These are phyloP conservation scores for Solanum chmielewskii DNA, from an alignment of 257 asterid species.

Conservation along the genomic window DNA sequence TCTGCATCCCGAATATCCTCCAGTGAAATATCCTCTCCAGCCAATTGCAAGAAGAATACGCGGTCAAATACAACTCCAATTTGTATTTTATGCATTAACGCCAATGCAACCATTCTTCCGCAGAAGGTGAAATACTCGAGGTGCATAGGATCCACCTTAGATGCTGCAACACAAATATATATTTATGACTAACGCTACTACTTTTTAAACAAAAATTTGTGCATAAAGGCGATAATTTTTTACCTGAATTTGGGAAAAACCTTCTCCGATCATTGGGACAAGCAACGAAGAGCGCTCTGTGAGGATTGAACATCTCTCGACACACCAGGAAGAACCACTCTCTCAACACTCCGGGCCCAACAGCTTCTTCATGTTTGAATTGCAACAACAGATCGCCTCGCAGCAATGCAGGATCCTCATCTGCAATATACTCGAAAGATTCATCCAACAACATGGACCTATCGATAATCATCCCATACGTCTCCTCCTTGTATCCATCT, in stretches of 20 bases:
- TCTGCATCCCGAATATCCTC: not conserved
- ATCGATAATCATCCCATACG: not conserved
- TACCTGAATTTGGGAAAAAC: not conserved
- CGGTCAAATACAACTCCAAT: not conserved
- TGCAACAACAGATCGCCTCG: not conserved
- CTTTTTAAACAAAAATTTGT: too few species aligned
- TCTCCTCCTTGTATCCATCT: not conserved
- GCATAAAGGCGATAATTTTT: not conserved
- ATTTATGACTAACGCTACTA: too few species aligned
- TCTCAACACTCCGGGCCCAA: not conserved
- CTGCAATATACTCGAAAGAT: not conserved
- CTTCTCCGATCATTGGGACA: not conserved
- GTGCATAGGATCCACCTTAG: constrained; percentile 50
- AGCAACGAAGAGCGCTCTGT: not conserved
- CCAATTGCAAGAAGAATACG: not conserved
- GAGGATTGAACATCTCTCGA: not conserved
- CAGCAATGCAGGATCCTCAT: not conserved
- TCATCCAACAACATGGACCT: not conserved
- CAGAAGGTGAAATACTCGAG: constrained; percentile 64
- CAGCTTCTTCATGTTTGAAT: not conserved
- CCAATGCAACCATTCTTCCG: constrained; percentile 68
- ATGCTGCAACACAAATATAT: not conserved
- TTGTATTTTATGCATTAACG: not conserved
- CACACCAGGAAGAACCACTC: not conserved
- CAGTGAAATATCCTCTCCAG: not conserved